A percentile compares a stretch with the other conserved stretches of the same genome.
These are phyloP conservation scores for Silene noctiflora DNA, from an alignment of 179 eudicot genomes.

Conservation along the genomic window DNA sequence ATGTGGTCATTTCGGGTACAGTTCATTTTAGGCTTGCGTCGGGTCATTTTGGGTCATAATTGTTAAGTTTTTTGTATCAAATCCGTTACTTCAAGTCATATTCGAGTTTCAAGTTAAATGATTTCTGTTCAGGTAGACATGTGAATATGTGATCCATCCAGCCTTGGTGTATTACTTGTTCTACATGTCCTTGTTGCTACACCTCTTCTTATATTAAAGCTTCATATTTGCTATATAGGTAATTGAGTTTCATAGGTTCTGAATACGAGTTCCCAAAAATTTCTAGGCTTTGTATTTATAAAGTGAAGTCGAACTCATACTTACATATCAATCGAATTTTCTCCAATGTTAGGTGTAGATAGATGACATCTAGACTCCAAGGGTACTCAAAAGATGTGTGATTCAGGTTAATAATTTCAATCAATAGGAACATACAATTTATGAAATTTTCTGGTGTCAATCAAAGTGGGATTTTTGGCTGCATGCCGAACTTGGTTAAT, in stretches of 20 bases:
- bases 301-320: not conserved
- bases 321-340: not conserved
- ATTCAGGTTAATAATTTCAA: not conserved
- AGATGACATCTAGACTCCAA: not conserved
- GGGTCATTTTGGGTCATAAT: not conserved
- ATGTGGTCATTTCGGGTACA: not conserved
- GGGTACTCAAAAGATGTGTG: not conserved
- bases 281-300: not conserved
- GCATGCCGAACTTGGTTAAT: not conserved
- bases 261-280: not conserved
- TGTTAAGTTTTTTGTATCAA: not conserved
- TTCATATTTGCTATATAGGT: no score
- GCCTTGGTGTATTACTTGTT: no score
- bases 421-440: not conserved
- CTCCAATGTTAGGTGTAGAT: not conserved
- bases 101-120: not conserved
- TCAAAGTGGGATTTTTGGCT: not conserved
- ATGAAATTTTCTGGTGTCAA: not conserved
- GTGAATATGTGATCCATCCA: no score
- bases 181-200: no score
- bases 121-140: no score
- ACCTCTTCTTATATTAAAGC: no score
- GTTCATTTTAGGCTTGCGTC: no score
- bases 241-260: not conserved
- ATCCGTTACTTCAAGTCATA: no score